These are phyloP conservation scores for Serendipita indica DNA, from an alignment of 768 basidiomycete genomes.

Conservation along the genomic window DNA sequence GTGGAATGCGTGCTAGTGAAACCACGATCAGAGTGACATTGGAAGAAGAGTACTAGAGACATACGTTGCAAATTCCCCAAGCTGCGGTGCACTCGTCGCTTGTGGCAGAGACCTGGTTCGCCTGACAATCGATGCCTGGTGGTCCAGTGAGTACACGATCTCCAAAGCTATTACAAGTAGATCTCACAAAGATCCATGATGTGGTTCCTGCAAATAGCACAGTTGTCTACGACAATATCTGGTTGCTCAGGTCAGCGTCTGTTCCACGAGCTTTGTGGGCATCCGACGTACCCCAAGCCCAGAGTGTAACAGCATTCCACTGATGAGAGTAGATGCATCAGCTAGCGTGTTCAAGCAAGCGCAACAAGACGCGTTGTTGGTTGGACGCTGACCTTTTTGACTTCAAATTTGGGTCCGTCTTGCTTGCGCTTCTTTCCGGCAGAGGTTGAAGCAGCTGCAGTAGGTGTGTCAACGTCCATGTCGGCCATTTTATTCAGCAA, in stretches of 20 bases:
- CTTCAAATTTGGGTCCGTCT: slow-evolving; percentile 57
- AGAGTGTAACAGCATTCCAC: slow-evolving; percentile 98
- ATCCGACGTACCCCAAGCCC: slow-evolving; percentile 80
- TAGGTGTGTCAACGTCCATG: slow-evolving; percentile 60
- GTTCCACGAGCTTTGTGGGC: not conserved
- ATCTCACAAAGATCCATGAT: slow-evolving; percentile 97
- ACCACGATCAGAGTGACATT: slow-evolving; percentile 1
- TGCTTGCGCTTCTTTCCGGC: slow-evolving; percentile 38
- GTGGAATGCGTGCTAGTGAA: slow-evolving; percentile 84
- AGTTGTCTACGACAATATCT: slow-evolving; percentile 99
- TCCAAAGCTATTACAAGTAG: not conserved
- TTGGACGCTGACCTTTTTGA: slow-evolving; percentile 71
- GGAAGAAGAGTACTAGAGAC: slow-evolving; percentile 17
- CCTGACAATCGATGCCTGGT: slow-evolving; percentile 96
- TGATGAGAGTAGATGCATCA: slow-evolving; percentile 21
- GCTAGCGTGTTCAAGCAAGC: not conserved
- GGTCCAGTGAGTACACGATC: not conserved
- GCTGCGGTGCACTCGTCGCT: slow-evolving; percentile 96
- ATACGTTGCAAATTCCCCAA: slow-evolving; percentile 97
- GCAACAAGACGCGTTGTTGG: not conserved
- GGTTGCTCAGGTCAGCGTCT: slow-evolving; percentile 9
- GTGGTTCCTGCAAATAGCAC: slow-evolving; percentile 98
- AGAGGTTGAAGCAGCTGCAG: slow-evolving; percentile 23
- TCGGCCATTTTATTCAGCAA: slow-evolving; percentile 43
- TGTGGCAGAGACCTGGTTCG: slow-evolving; percentile 93